A percentile compares a stretch with the other conserved stretches of the same genome.
phyloP scores from a whole-genome alignment of 139 green algal species.

The Tetradesmus lagerheimii region DNA sequence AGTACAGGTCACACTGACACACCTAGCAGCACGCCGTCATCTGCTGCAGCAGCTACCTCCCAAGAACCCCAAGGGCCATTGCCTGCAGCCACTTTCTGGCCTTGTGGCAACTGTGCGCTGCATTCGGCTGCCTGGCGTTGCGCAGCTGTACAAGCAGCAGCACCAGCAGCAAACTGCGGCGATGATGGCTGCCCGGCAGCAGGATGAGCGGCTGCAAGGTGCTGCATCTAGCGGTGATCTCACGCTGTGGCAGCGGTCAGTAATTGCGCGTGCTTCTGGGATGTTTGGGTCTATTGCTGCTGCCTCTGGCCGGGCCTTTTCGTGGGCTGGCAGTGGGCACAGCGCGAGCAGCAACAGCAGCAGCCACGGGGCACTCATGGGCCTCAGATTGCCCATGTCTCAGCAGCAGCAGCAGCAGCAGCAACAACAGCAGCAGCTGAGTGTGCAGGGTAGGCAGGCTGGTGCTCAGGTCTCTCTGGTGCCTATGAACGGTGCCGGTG shows the following conservation, averaged over 20 bases:
- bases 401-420: neutral
- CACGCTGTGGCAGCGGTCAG: neutral
- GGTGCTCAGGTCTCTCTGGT: too few relatives aligned
- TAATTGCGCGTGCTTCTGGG: neutral
- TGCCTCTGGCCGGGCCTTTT: neutral
- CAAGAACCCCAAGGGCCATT: neutral
- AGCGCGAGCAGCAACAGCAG: neutral
- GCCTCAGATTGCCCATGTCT: neutral
- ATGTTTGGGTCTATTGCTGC: neutral
- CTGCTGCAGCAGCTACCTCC: neutral
- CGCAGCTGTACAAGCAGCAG: neutral
- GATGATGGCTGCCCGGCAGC: neutral
- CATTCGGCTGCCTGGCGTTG: neutral
- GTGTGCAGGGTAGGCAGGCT: too few relatives aligned
- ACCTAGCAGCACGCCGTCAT: constrained; percentile 8
- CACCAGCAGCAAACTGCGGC: neutral
- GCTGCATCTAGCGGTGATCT: neutral
- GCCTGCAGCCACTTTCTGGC: neutral
- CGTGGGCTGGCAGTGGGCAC: neutral
- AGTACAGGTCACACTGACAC: neutral
- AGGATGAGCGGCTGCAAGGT: neutral
- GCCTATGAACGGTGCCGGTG: too few relatives aligned
- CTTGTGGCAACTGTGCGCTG: neutral
- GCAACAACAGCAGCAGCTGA: neutral
- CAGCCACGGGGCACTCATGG: neutral